These are phyloP conservation scores for Apodospora peruviana DNA, from an alignment of 495 filamentous ascomycete genomes.

Conservation along the genomic window DNA sequence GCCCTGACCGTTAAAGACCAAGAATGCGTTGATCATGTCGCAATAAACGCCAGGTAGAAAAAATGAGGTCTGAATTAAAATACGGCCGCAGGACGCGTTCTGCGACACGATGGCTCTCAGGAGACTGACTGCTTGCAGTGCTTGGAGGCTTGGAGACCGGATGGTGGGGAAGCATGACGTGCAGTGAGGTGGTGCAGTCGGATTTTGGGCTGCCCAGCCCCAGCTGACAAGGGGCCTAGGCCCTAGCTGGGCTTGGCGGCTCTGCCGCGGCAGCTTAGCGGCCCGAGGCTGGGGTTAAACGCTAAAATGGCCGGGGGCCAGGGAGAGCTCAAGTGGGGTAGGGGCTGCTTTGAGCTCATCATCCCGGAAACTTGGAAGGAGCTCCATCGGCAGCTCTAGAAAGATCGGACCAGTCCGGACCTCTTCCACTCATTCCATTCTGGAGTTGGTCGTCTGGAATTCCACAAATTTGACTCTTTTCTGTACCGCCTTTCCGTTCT, in stretches of 20 bases:
- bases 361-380: background rate
- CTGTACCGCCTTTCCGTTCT: too few species aligned
- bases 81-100: too few species aligned
- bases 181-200: background rate
- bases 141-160: background rate
- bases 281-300: constrained; percentile 1
- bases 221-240: background rate
- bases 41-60: too few species aligned
- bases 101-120: too few species aligned
- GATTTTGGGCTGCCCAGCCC: background rate
- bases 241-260: background rate
- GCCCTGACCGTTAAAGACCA: constrained; percentile 98
- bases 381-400: constrained; percentile 4
- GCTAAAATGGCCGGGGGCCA: too few species aligned
- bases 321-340: constrained; percentile 11
- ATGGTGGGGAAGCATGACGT: constrained; percentile 1
- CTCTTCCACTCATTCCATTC: background rate
- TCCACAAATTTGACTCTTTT: too few species aligned
- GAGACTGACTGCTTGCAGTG: background rate
- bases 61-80: too few species aligned
- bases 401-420: background rate
- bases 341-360: constrained; percentile 7
- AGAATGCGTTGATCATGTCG: constrained; percentile 94
- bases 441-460: too few species aligned
- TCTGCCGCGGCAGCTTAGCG: background rate